Evolutionary conservation across 371 early-diverging fungal species (phyloP).

Genomic region (Mortierella sp.): DNA sequence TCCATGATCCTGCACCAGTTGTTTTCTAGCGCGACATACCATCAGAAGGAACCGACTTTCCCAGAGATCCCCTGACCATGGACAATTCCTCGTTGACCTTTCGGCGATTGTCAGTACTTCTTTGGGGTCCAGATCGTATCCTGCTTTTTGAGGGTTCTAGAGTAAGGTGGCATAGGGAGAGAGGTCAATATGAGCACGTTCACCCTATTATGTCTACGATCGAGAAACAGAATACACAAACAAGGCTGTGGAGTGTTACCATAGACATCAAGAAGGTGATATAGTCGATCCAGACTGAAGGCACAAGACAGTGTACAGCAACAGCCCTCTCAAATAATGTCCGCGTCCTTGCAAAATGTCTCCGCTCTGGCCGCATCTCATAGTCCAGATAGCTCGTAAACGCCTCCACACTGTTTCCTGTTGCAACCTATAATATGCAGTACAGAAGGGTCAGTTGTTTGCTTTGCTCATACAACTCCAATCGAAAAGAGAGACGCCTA

Average conservation of each 20-base stretch:
- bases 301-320: slow-evolving; percentile 38
- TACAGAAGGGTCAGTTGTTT: neutral
- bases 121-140: slow-evolving; percentile 28
- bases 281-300: slow-evolving; percentile 48
- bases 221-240: neutral
- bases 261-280: slow-evolving; percentile 26
- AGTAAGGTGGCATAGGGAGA: neutral
- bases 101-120: slow-evolving; percentile 22
- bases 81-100: slow-evolving; percentile 42
- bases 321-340: slow-evolving; percentile 47
- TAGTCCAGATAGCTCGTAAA: slow-evolving; percentile 29
- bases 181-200: too few species aligned
- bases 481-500: neutral
- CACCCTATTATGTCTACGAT: neutral
- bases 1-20: neutral
- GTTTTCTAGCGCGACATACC: slow-evolving; percentile 5
- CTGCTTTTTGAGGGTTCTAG: slow-evolving; percentile 25
- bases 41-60: slow-evolving; percentile 30
- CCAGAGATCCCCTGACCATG: slow-evolving; percentile 56
- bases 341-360: slow-evolving; percentile 22
- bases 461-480: neutral
- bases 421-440: slow-evolving; percentile 2
- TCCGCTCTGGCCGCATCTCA: slow-evolving; percentile 14
- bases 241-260: slow-evolving; percentile 15
- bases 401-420: slow-evolving; percentile 26